Percentiles rank a stretch among this genome's conserved stretches.
phyloP scores from a whole-genome alignment of 1,284 basidiomycete genomes.

The Naganishia albida region DNA sequence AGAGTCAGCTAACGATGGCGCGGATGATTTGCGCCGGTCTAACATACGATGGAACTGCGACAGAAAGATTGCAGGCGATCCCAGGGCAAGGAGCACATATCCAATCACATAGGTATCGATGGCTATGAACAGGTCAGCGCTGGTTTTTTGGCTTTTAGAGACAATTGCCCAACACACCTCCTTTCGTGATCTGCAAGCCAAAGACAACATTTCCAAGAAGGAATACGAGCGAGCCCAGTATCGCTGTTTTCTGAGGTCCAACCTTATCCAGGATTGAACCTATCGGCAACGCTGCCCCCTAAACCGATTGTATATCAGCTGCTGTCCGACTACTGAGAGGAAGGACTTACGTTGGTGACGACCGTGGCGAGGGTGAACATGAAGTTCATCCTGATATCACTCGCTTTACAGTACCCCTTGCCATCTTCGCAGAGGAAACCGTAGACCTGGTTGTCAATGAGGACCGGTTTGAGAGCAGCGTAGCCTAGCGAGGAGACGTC shows the following conservation, averaged over 20 bases:
- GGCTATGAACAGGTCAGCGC: slow-evolving; percentile 29
- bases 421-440: slow-evolving; percentile 35
- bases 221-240: slow-evolving; percentile 46
- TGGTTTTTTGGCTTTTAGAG: neutral
- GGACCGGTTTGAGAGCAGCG: slow-evolving; percentile 43
- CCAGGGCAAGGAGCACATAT: slow-evolving; percentile 51
- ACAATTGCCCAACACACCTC: slow-evolving; percentile 34
- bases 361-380: slow-evolving; percentile 51
- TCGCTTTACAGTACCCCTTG: slow-evolving; percentile 36
- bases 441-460: slow-evolving; percentile 41
- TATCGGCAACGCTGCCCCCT: slow-evolving; percentile 48
- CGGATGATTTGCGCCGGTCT: neutral
- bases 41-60: slow-evolving; percentile 47
- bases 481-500: slow-evolving; percentile 34
- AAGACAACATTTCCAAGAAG: slow-evolving; percentile 46
- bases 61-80: slow-evolving; percentile 51
- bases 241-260: slow-evolving; percentile 46
- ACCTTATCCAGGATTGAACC: slow-evolving; percentile 47
- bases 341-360: slow-evolving; percentile 46
- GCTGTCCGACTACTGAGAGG: neutral
- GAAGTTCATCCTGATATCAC: slow-evolving; percentile 46
- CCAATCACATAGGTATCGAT: slow-evolving; percentile 48
- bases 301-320: neutral
- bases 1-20: neutral
- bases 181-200: slow-evolving; percentile 38